Evolutionary conservation across 1,284 basidiomycete genomes (phyloP).

Genomic region (Pseudozyma pruni): DNA sequence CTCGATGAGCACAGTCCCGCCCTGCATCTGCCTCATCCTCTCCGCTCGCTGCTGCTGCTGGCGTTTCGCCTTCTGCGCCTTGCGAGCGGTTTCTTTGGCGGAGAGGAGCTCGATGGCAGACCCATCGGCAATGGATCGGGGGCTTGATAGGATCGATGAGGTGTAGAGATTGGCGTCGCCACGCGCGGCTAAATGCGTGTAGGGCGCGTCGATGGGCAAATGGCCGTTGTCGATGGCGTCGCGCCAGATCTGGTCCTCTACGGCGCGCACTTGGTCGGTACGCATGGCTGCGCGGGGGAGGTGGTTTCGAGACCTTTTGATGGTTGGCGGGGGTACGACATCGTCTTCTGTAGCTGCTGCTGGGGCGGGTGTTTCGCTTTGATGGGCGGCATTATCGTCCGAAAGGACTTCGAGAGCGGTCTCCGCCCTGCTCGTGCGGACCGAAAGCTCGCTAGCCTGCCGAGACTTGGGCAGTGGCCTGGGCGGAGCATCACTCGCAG

Average conservation of each 20-base stretch:
- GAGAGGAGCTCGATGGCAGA: slow-evolving; percentile 37
- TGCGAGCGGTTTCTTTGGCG: slow-evolving; percentile 10
- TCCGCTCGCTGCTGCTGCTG: slow-evolving; percentile 18
- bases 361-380: not conserved
- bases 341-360: not conserved
- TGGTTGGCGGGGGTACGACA: not conserved
- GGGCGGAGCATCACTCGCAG: too few species aligned
- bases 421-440: slow-evolving; percentile 40
- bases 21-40: slow-evolving; percentile 39
- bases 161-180: slow-evolving; percentile 21
- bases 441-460: slow-evolving; percentile 22
- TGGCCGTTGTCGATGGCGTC: slow-evolving; percentile 43
- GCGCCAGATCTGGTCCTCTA: slow-evolving; percentile 51
- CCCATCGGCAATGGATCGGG: slow-evolving; percentile 15
- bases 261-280: slow-evolving; percentile 38
- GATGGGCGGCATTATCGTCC: slow-evolving; percentile 4
- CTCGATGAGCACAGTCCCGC: slow-evolving; percentile 56
- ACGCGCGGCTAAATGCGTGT: slow-evolving; percentile 51
- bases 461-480: not conserved
- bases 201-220: slow-evolving; percentile 53
- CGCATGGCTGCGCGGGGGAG: slow-evolving; percentile 32
- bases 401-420: slow-evolving; percentile 30
- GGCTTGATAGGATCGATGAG: slow-evolving; percentile 20
- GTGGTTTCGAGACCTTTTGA: slow-evolving; percentile 5
- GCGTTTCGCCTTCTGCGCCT: slow-evolving; percentile 7